Evolutionary conservation across 148 eudicot genomes (phyloP), one percentile per base, ranked within the genome.

Genomic region (Camellia sinensis): DNA sequence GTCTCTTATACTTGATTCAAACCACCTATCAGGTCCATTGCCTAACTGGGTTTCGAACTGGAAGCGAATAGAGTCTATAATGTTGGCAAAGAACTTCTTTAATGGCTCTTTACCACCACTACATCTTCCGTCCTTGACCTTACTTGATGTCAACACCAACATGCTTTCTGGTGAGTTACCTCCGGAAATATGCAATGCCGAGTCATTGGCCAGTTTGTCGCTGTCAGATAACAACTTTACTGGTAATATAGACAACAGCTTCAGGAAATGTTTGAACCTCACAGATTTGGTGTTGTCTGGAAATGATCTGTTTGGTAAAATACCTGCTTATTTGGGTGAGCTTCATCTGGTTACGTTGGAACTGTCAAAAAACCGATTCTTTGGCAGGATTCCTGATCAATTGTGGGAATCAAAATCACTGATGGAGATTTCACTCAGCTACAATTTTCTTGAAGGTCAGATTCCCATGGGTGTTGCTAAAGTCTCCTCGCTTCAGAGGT

Each of bases 1-100:
- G n/a, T 86, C 93, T 6, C 44, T 95, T 50, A 63, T 81, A 18
- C 89, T 96, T 37, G 83, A 80, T 77, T 86, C 91, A 45, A 96
- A 96, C 75, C 83, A 22, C 53, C 76, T 95, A 37, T 87, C 92
- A 5, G 97, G 99, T 73, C 56, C 89, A 7, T 54, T 95, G 40
- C 99, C 97, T 0, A 62, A 75, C 14, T 93, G 97, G 97, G 84
- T 95, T 62, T 93, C 97, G 40, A 89, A 89, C 78, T 93, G 93
- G 94, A 92, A 82, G 78, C 86, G 80, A 44, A 92, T 88, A 40
- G 85, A 74, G 71, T 81, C 91, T 18, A 78, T 96, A 7, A 74
- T 81, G 76, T 78, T 96, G 78, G 79, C 95, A 7, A 86, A 86
- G 83, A 93, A 93, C 60, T 78, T 64, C 40, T 87, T 96, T 54